Evolutionary conservation across 169 alveolate genomes (phyloP).

Genomic region (Theileria orientalis): DNA sequence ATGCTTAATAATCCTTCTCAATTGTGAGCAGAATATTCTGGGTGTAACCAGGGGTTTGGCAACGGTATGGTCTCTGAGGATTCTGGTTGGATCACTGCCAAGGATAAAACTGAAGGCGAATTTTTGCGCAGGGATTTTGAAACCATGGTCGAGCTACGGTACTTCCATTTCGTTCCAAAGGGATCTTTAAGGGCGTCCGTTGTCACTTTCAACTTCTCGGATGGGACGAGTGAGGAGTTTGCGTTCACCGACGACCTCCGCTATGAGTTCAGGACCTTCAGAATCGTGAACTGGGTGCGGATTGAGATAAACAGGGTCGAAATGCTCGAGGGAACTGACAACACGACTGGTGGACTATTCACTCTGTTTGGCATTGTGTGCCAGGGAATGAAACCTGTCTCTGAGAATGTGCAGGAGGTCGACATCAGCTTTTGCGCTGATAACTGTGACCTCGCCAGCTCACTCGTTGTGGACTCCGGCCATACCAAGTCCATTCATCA

Average conservation of each 20-base stretch:
- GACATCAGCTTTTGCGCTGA: constrained; percentile 21
- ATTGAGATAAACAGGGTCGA: constrained; percentile 28
- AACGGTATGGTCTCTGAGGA: constrained; percentile 15
- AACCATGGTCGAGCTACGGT: constrained; percentile 43
- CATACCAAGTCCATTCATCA: constrained; percentile 34
- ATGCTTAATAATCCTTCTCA: neutral
- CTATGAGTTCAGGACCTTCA: constrained; percentile 35
- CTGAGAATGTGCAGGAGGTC: neutral
- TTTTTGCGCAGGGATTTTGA: constrained; percentile 28
- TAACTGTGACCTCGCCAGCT: neutral
- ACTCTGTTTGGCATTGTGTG: constrained; percentile 51
- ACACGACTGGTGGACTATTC: constrained; percentile 54
- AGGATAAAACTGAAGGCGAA: constrained; percentile 22
- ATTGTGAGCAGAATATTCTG: constrained; percentile 5
- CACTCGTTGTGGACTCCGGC: constrained; percentile 31
- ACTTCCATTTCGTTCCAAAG: constrained; percentile 47
- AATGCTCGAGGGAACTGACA: constrained; percentile 9
- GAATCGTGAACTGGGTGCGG: constrained; percentile 29
- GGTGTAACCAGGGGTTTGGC: constrained; percentile 55
- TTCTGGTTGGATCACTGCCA: constrained; percentile 40
- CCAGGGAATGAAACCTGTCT: neutral
- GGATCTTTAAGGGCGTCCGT: constrained; percentile 26
- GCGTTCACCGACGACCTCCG: constrained; percentile 48
- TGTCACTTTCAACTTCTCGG: constrained; percentile 49
- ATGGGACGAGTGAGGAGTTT: constrained; percentile 49